Evolutionary conservation across 805 yeast species (phyloP), one percentile per base, ranked within the genome.

Genomic region (Pachysolen tannophilus): DNA sequence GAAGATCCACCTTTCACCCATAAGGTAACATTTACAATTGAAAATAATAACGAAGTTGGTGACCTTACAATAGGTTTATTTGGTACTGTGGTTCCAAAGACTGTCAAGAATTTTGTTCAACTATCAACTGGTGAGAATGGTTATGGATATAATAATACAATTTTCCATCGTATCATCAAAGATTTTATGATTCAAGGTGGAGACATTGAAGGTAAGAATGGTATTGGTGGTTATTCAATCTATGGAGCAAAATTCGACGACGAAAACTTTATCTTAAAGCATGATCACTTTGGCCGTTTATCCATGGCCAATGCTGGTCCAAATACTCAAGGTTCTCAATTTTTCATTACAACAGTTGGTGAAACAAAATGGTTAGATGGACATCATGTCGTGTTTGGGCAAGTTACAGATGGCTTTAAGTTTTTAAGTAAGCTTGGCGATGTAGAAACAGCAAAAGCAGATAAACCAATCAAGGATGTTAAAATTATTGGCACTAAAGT

Each of bases 151-250:
- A 62, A 66, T 46, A 69, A 68, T 42, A 71, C 85, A 5, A 57
- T 65, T 14, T 82, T 86, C 70, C 92, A 82, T 60, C 70, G 88
- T 41, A 75, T 86, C 33, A 78, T 82, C 43, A 67, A 74, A 29
- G 68, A 69, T 38, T 83, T 82, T 55, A 77, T 84, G 81, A 70
- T 87, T 46, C 94, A 84, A 61, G 94, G 95, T 39, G 96, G 96
- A 43, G 90, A 85, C 57, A 78, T 80, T 53, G 78, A 82, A 44
- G 69, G 67, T 18, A 58, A 57, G 26, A 65, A 69, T 45, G 88
- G 90, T 11, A 66, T 73, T 36, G 95, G 94, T 18, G 94, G 96
- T 10, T 66, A 67, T 46, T 82, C 94, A 19, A 78, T 85, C 47
- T 82, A 76, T 57, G 95, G 95, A 20, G 63, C 63, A 37, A 68